Conservation (phyloP, 495 filamentous ascomycete genomes). For the Rhizodiscina lignyota region DNA sequence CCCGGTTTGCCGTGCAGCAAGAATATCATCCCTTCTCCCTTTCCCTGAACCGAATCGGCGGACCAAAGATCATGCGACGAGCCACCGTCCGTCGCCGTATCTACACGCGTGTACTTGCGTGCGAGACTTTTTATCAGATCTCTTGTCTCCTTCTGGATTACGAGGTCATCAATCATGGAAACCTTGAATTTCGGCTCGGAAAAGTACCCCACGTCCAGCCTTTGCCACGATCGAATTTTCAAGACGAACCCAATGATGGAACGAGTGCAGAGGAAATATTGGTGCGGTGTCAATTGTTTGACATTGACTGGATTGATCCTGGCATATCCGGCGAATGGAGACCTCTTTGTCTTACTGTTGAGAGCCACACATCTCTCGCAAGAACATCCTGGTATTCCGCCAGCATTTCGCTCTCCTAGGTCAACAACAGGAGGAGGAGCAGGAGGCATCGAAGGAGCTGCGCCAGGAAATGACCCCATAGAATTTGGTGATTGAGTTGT, state of each 20-base stretch:
- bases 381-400: slow-evolving; percentile 8
- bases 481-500: slow-evolving; percentile 1
- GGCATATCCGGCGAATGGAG: slow-evolving; percentile 9
- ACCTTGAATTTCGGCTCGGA: slow-evolving; percentile 5
- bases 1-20: slow-evolving; percentile 7
- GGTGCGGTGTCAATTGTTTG: slow-evolving; percentile 7
- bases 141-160: slow-evolving; percentile 3
- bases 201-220: slow-evolving; percentile 7
- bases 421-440: slow-evolving; percentile 5
- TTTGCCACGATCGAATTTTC: slow-evolving; percentile 8
- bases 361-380: slow-evolving; percentile 7
- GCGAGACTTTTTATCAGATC: not conserved
- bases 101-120: slow-evolving; percentile 1
- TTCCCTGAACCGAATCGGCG: slow-evolving; percentile 2
- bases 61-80: not conserved
- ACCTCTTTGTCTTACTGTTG: slow-evolving; percentile 5
- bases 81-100: not conserved
- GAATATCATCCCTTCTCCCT: slow-evolving; percentile 8
- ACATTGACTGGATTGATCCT: slow-evolving; percentile 6
- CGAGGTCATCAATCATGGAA: slow-evolving; percentile 4
- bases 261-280: slow-evolving; percentile 11
- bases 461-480: slow-evolving; percentile 5
- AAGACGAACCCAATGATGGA: slow-evolving; percentile 7
- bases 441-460: slow-evolving; percentile 6
- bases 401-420: slow-evolving; percentile 7